Percentiles rank a stretch among this genome's conserved stretches.
Evolutionary conservation across 495 filamentous ascomycete species (phyloP).

Genomic region (Tuber indicum): DNA sequence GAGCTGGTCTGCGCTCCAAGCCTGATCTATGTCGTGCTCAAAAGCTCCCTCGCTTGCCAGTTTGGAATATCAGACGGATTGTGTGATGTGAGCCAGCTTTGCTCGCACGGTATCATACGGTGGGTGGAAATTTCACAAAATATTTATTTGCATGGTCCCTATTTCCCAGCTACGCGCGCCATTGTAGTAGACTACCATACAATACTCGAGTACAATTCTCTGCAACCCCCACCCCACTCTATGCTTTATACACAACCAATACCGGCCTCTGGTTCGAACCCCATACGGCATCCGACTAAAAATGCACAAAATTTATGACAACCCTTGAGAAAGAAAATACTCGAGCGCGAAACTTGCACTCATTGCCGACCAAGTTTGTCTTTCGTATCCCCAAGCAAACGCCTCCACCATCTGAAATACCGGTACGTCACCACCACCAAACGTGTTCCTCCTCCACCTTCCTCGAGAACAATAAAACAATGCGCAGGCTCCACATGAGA

Average conservation of each 20-base stretch:
- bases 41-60: not conserved
- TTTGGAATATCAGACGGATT: not conserved
- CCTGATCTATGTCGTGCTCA: not conserved
- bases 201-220: not conserved
- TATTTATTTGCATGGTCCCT: not conserved
- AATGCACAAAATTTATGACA: conserved; percentile 1
- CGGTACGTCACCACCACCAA: not conserved
- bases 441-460: not conserved
- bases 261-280: not conserved
- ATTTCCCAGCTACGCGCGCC: not conserved
- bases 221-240: not conserved
- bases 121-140: not conserved
- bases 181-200: not conserved
- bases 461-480: conserved; percentile 5
- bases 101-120: not conserved
- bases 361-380: not conserved
- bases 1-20: not conserved
- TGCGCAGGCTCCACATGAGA: not conserved
- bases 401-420: not conserved
- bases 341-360: not conserved
- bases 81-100: not conserved
- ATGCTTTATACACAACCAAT: not conserved
- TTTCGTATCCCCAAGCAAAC: not conserved
- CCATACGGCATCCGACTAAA: not conserved
- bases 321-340: not conserved